These are phyloP conservation scores for Penicillium brevicompactum DNA, from an alignment of 2,329 filamentous ascomycete species.

Conservation along the genomic window DNA sequence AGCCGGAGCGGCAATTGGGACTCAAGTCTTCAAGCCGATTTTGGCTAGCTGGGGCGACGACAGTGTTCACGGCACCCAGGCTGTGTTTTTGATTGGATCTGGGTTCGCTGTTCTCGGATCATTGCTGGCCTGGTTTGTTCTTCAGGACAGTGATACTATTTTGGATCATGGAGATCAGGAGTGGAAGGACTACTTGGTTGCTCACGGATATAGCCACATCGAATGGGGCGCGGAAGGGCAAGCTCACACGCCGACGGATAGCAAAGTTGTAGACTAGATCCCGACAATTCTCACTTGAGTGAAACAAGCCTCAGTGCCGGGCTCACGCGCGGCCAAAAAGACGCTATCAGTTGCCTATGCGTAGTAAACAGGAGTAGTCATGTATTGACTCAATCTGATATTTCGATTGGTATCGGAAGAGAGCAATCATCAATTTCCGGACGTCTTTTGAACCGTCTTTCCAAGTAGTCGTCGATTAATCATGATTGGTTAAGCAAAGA, in stretches of 20 bases:
- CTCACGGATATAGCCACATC: slow-evolving; percentile 42
- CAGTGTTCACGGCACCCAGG: slow-evolving; percentile 49
- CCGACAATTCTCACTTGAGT: background rate
- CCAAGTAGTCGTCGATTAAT: no score
- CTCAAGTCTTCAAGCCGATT: slow-evolving; percentile 56
- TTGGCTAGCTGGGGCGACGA: slow-evolving; percentile 47
- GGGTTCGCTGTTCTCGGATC: slow-evolving; percentile 53
- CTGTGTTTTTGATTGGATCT: slow-evolving; percentile 55
- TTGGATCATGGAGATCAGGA: slow-evolving; percentile 49
- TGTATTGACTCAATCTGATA: no score
- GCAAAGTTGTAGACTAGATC: background rate
- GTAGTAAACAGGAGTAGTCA: no score
- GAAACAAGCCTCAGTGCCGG: no score
- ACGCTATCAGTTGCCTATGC: no score
- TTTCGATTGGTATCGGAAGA: no score
- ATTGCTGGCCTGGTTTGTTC: slow-evolving; percentile 48
- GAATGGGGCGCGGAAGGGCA: slow-evolving; percentile 24
- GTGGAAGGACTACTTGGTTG: slow-evolving; percentile 49
- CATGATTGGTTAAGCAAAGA: no score
- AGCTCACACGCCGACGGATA: background rate
- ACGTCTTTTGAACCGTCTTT: no score
- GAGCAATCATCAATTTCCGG: no score
- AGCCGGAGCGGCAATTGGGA: slow-evolving; percentile 55
- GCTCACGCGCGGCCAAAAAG: no score
- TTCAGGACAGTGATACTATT: slow-evolving; percentile 46